Conservation (phyloP, 768 basidiomycete genomes). For the Termitomyces sp. region DNA sequence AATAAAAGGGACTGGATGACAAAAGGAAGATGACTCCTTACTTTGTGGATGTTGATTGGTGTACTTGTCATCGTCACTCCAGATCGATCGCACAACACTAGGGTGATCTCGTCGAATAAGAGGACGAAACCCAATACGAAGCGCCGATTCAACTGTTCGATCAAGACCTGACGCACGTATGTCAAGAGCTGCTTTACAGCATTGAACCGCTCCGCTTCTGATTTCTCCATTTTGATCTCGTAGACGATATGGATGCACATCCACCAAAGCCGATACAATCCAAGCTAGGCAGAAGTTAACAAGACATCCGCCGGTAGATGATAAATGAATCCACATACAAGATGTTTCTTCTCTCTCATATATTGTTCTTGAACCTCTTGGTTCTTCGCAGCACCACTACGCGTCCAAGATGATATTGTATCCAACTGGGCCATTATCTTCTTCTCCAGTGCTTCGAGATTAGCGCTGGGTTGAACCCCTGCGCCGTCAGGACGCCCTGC, state of each 20-base stretch:
- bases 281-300: neutral
- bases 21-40: neutral
- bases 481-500: neutral
- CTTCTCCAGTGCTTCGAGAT: neutral
- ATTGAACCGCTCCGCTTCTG: neutral
- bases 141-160: slow-evolving; percentile 14
- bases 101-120: slow-evolving; percentile 5
- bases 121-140: slow-evolving; percentile 11
- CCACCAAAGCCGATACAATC: neutral
- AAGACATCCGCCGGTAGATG: neutral
- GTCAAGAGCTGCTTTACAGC: slow-evolving; percentile 3
- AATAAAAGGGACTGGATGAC: neutral
- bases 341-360: neutral
- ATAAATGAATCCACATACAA: neutral
- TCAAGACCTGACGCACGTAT: slow-evolving; percentile 14
- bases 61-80: slow-evolving; percentile 12
- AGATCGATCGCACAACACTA: slow-evolving; percentile 12
- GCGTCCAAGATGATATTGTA: too few species aligned
- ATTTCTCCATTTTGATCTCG: neutral
- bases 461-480: neutral
- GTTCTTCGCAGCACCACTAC: too few species aligned
- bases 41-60: slow-evolving; percentile 12
- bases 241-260: neutral
- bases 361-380: neutral
- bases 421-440: too few species aligned